phyloP scores from a whole-genome alignment of 2,329 filamentous ascomycete species.

The Talaromyces albobiverticillius region DNA sequence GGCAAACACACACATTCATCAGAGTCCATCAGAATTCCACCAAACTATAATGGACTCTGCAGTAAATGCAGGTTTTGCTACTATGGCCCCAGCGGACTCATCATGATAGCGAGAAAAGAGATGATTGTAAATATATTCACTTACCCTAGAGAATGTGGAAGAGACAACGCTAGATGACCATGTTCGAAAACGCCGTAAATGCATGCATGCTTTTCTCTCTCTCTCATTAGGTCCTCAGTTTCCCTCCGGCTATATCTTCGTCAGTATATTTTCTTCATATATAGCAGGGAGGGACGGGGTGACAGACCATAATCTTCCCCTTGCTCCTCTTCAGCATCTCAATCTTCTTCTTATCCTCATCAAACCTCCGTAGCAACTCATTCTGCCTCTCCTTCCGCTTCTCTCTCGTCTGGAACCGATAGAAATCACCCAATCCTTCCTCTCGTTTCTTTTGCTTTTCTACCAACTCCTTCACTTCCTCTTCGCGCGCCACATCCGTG shows the following conservation, averaged over 20 bases:
- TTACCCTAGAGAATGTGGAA: neutral
- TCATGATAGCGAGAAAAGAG: slow-evolving; percentile 29
- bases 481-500: slow-evolving; percentile 68
- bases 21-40: no score
- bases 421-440: slow-evolving; percentile 69
- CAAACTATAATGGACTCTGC: no score
- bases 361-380: slow-evolving; percentile 68
- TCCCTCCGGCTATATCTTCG: slow-evolving; percentile 32
- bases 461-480: slow-evolving; percentile 62
- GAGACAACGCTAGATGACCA: no score
- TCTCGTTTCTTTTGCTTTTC: slow-evolving; percentile 62
- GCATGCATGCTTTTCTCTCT: no score
- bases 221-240: no score
- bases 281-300: slow-evolving; percentile 13
- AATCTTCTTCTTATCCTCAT: slow-evolving; percentile 71
- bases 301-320: slow-evolving; percentile 55
- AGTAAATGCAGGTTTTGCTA: slow-evolving; percentile 34
- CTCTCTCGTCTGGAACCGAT: slow-evolving; percentile 79
- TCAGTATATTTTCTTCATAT: slow-evolving; percentile 8
- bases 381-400: slow-evolving; percentile 72
- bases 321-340: slow-evolving; percentile 67
- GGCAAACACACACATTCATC: slow-evolving; percentile 26
- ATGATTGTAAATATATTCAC: slow-evolving; percentile 13
- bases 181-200: neutral
- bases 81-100: slow-evolving; percentile 56